These are phyloP conservation scores for Colletotrichum graminicola DNA, from an alignment of 2,329 filamentous ascomycete genomes.

Conservation along the genomic window DNA sequence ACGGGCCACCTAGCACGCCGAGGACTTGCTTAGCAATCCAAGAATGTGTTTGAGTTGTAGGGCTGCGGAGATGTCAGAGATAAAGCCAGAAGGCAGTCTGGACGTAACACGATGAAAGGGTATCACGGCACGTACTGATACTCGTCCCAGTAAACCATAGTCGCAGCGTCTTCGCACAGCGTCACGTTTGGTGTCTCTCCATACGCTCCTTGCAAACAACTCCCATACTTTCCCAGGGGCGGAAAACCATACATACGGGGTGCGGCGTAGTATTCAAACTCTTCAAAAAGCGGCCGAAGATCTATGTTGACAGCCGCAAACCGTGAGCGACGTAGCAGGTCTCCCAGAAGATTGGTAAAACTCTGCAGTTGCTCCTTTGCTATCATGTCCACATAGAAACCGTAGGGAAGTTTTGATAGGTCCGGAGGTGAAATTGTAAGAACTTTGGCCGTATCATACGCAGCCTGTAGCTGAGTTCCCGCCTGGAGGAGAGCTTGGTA, in stretches of 20 bases:
- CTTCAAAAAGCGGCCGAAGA: slow-evolving; percentile 27
- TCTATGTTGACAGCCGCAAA: slow-evolving; percentile 7
- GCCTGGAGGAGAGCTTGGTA: slow-evolving; percentile 12
- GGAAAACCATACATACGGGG: slow-evolving; percentile 25
- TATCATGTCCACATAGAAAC: slow-evolving; percentile 9
- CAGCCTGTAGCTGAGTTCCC: background rate
- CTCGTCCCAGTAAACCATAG: slow-evolving; percentile 36
- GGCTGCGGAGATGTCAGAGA: slow-evolving; percentile 25
- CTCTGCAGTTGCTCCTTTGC: slow-evolving; percentile 11
- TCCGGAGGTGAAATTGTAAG: slow-evolving; percentile 31
- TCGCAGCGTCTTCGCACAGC: slow-evolving; percentile 27
- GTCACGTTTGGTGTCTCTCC: slow-evolving; percentile 35
- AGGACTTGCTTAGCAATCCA: slow-evolving; percentile 35
- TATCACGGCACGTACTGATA: slow-evolving; percentile 21
- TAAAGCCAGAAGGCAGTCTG: background rate
- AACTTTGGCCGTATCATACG: slow-evolving; percentile 1
- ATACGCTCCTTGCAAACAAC: slow-evolving; percentile 30
- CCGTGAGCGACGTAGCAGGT: background rate
- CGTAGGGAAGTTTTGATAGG: slow-evolving; percentile 24
- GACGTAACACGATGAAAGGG: background rate
- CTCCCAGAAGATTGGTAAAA: slow-evolving; percentile 10
- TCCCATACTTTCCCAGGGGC: slow-evolving; percentile 32
- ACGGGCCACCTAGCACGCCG: slow-evolving; percentile 22
- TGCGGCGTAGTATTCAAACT: slow-evolving; percentile 34
- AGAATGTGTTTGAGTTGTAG: slow-evolving; percentile 35